phyloP scores from a whole-genome alignment of 176 grass and related monocot genomes.

The Cymbopogon citratus region DNA sequence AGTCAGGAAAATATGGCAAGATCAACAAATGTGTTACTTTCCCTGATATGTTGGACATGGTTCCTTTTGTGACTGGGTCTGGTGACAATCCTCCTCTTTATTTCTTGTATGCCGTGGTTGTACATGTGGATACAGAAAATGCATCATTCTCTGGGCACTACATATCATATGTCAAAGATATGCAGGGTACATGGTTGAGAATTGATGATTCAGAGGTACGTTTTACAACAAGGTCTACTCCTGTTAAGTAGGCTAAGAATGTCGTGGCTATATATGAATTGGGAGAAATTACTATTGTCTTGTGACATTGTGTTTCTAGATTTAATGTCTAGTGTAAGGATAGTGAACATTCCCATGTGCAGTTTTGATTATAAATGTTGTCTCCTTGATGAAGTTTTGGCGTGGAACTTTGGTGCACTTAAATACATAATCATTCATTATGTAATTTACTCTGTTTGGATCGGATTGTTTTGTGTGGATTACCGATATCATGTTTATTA shows the following conservation, averaged over 20 bases:
- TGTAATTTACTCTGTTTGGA: not conserved
- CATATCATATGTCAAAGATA: conserved; percentile 92
- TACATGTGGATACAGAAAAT: conserved; percentile 91
- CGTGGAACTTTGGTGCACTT: not conserved
- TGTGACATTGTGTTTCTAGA: not conserved
- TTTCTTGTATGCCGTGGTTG: conserved; percentile 88
- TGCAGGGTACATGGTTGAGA: conserved; percentile 94
- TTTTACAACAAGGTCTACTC: not conserved
- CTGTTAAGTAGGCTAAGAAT: conserved; percentile 22
- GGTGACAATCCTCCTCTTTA: conserved; percentile 93
- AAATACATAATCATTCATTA: not conserved
- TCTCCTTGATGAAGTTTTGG: not conserved
- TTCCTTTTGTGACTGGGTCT: conserved; percentile 87
- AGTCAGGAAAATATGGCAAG: conserved; percentile 98
- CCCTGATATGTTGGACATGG: conserved; percentile 98
- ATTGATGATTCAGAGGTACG: conserved; percentile 97
- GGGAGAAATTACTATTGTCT: not conserved
- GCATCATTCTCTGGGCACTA: conserved; percentile 98
- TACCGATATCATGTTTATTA: not conserved
- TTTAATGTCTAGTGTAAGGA: not conserved
- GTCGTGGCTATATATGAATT: not conserved
- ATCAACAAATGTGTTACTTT: conserved; percentile 99
- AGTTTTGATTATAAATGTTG: not conserved
- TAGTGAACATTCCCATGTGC: not conserved
- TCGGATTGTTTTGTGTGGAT: not conserved